These are phyloP conservation scores for Mortierella sp. DNA, from an alignment of 371 early-diverging fungal species.

Conservation along the genomic window DNA sequence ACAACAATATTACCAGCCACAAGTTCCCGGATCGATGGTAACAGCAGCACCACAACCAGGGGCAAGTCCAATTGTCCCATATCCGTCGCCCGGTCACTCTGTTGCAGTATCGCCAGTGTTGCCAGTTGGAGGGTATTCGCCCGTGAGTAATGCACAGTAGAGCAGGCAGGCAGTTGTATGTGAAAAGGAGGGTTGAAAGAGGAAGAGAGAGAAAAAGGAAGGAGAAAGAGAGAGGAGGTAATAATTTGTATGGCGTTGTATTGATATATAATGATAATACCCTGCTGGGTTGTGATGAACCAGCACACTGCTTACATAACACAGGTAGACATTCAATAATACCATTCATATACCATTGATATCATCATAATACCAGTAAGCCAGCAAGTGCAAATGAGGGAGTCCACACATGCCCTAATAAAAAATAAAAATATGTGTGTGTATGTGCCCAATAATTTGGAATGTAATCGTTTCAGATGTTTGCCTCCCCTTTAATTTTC, in stretches of 20 bases:
- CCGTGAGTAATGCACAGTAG: neutral
- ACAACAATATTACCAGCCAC: conserved; percentile 8
- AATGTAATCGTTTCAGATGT: neutral
- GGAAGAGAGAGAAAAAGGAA: neutral
- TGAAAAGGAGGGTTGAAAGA: too few relatives aligned
- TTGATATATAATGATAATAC: neutral
- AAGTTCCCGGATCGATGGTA: conserved; percentile 26
- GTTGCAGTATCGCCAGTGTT: conserved; percentile 39
- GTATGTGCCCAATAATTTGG: too few relatives aligned
- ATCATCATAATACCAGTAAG: too few relatives aligned
- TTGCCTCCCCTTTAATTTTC: neutral
- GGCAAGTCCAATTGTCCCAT: conserved; percentile 28
- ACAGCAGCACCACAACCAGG: conserved; percentile 43
- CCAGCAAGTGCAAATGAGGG: too few relatives aligned
- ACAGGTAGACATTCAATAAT: too few relatives aligned
- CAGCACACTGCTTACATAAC: neutral
- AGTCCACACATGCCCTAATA: too few relatives aligned
- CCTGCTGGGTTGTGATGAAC: neutral
- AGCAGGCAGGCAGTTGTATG: neutral
- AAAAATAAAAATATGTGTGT: too few relatives aligned
- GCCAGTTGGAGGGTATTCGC: conserved; percentile 23
- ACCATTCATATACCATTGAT: too few relatives aligned
- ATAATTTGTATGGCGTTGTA: too few relatives aligned
- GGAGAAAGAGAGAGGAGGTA: neutral
- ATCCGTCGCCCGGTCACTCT: conserved; percentile 31